Conservation (phyloP, 2,329 filamentous ascomycete species). For the Epichloe sp. region DNA sequence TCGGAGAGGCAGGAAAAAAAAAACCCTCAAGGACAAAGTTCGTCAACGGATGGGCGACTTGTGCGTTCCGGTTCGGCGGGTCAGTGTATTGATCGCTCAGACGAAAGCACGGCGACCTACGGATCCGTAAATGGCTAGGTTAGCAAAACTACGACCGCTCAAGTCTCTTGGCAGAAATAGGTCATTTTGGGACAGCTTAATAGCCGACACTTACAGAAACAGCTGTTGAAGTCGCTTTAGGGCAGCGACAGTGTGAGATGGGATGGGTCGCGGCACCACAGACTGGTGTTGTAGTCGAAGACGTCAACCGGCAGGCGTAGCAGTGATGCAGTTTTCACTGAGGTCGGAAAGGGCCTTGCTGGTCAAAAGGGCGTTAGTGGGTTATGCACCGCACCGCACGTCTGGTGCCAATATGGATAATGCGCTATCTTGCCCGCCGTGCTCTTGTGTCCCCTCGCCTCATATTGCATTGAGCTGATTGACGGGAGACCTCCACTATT, state of each 20-base stretch:
- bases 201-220: background rate
- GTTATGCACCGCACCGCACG: background rate
- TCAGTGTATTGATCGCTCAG: background rate
- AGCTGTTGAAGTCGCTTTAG: background rate
- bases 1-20: background rate
- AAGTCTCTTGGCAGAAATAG: background rate
- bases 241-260: background rate
- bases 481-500: no score
- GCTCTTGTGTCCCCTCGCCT: background rate
- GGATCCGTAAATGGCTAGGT: slow-evolving; percentile 1
- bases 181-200: background rate
- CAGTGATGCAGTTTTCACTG: slow-evolving; percentile 4
- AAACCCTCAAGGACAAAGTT: background rate
- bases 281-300: background rate
- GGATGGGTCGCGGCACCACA: background rate
- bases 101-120: background rate
- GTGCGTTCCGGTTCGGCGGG: background rate
- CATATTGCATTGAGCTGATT: no score
- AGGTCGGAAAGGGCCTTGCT: background rate
- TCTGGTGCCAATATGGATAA: background rate
- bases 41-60: background rate
- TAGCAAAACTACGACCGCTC: slow-evolving; percentile 3
- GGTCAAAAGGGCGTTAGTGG: background rate
- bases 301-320: background rate
- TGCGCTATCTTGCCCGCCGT: background rate